phyloP scores from a whole-genome alignment of 345 rosid species.

The Lagerstroemia speciosa region DNA sequence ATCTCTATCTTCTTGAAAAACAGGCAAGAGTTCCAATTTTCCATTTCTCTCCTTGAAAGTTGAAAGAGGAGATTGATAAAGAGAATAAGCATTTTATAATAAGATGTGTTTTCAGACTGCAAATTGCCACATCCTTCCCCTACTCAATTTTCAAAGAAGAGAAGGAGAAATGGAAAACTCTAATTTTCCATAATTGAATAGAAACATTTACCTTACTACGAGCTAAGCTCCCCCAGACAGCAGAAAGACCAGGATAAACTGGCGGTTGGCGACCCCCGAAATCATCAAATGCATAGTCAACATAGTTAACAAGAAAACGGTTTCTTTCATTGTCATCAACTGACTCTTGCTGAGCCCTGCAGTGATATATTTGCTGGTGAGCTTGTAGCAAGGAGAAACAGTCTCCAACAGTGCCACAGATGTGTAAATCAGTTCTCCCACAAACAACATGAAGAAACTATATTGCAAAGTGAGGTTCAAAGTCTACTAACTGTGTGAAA shows the following conservation, averaged over 20 bases:
- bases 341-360: conserved; percentile 97
- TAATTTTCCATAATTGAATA: neutral
- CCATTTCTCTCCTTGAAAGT: neutral
- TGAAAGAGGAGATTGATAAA: neutral
- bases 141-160: neutral
- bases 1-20: neutral
- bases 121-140: neutral
- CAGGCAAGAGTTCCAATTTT: neutral
- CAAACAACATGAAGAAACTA: neutral
- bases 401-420: neutral
- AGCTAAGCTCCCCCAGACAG: conserved; percentile 99
- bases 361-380: conserved; percentile 12
- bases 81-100: neutral
- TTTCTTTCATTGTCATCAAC: conserved; percentile 95
- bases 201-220: conserved; percentile 72
- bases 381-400: neutral
- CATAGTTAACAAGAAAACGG: conserved; percentile 86
- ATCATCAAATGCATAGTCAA: conserved; percentile 96
- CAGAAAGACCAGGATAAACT: conserved; percentile 93
- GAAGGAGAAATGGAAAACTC: neutral
- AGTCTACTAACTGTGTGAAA: no score
- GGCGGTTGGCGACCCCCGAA: conserved; percentile 99
- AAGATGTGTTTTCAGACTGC: neutral
- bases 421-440: conserved; percentile 1
- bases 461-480: neutral